Base-by-base conservation (phyloP, 73 alveolate species). In the Diophrys appendiculata region DNA sequence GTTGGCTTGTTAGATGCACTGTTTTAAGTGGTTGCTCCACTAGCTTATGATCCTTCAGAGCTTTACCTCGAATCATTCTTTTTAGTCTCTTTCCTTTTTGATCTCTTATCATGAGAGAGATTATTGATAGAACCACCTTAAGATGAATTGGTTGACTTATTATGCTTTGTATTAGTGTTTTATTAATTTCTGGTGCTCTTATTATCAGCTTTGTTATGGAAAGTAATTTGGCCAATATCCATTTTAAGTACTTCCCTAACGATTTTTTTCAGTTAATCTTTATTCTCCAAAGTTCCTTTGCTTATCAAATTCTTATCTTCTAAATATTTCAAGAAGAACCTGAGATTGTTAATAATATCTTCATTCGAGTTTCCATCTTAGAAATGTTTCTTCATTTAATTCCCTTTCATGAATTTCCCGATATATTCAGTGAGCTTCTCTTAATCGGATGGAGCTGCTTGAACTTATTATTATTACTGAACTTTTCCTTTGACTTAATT, bases 211-310 rank as follows among this genome's bases (percentile, higher is more conserved):
- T 43, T 43, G 18, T 43, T 43, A 5, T 43, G 18, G 18, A 43
- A 43, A 11, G 60, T 11, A 5, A 43, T 43, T 11, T 43, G 5
- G n/a, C 60, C 60, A 11, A 43, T 43, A 43, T 43, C 60, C 5
- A 43, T 43, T 29, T 67, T 67, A 5, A 67, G 31, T 2, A 67
- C 52, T 26, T 31, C 31, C 29, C 31, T 67, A 1, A 67, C 75
- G 11, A 67, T 67, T 5, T 25, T n/a, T 67, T 67, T 67, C 43
- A 67, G 53, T 31, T 67, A 26, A 3, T 67, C 75, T 67, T 67
- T 67, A 29, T 67, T 67, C 53, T 67, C 75, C 3, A 67, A 5
- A 25, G 75, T 26, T 54, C 75, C 75, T 24, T 67, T 67, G 75
- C 18, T 26, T 11, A 67, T 67, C 24, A 67, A 24, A 31, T 67